Base-by-base conservation (phyloP, 164 flowering plant genomes). In the Santalum album region DNA sequence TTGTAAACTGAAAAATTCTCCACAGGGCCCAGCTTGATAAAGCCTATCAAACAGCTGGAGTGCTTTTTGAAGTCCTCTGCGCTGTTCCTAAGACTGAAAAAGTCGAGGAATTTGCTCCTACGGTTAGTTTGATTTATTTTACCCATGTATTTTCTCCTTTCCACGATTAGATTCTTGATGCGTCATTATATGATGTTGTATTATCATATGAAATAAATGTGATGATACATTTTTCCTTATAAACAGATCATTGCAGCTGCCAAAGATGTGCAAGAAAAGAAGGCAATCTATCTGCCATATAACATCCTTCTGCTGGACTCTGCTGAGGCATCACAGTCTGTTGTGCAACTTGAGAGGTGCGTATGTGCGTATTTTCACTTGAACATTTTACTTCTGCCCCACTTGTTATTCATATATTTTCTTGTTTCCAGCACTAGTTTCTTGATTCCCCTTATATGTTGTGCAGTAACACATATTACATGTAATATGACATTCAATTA, bases 261-360 rank as follows among this genome's bases (percentile, higher is more conserved):
- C 21, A 85, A 62, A 73, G 92, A 85, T 83, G 99, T 90, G 60
- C 92, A 87, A 61, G 96, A 85, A 63, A 94, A 85, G 83, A 87
- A 75, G 57, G 94, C 90, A 72, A 85, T 85, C 20, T 94, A 87
- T 62, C 68, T 80, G n/a, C 96, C 99, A 0, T 94, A 78, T 60
- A 94, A 94, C 73, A 89, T 94, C 65, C 95, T 94, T 69, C 99
- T 97, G 23, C 68, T 94, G 69, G 97, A 90, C 75, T 74, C 96
- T 38, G 95, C 90, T 63, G 96, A 97, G 24, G 84, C 92, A 53
- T 75, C 90, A n/a, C 95, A 87, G 63, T 69, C 90, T 49, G 79
- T 85, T 51, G 86, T 94, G 97, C 97, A 87, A 66, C 83, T 87
- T 45, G 95, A 87, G 66, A 97, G 90, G 99, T 29, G 34, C 9